A percentile compares a stretch with the other conserved stretches of the same genome.
These are phyloP conservation scores for Aaosphaeria arxii DNA, from an alignment of 2,329 filamentous ascomycete genomes.

Conservation along the genomic window DNA sequence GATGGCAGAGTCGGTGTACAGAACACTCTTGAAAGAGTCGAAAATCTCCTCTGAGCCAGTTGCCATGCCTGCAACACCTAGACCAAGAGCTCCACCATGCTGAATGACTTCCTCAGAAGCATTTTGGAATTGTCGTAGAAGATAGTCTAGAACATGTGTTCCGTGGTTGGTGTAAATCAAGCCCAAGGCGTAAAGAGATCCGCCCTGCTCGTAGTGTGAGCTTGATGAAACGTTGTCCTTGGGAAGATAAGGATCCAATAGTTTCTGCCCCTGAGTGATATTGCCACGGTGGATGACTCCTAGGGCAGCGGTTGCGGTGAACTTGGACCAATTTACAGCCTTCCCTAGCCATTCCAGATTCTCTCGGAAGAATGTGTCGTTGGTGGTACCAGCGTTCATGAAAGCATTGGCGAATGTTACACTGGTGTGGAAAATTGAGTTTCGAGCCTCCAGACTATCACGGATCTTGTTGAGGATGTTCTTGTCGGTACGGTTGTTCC, in stretches of 20 bases:
- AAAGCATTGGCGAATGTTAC: slow-evolving; percentile 98
- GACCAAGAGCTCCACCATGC: slow-evolving; percentile 89
- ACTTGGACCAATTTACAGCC: slow-evolving; percentile 99
- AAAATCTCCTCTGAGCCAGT: slow-evolving; percentile 89
- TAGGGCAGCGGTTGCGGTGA: slow-evolving; percentile 91
- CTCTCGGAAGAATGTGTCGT: slow-evolving; percentile 97
- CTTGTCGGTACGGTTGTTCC: slow-evolving; percentile 90
- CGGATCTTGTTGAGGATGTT: slow-evolving; percentile 94
- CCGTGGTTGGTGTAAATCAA: slow-evolving; percentile 97
- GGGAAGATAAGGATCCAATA: slow-evolving; percentile 92
- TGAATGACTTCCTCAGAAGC: slow-evolving; percentile 91
- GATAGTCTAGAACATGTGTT: slow-evolving; percentile 79
- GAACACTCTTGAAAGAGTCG: slow-evolving; percentile 81
- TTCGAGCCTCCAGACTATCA: slow-evolving; percentile 90
- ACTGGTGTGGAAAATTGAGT: slow-evolving; percentile 97
- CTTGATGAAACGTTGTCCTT: slow-evolving; percentile 69
- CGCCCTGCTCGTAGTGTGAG: slow-evolving; percentile 93
- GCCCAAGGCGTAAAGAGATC: slow-evolving; percentile 91
- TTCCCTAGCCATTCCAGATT: slow-evolving; percentile 98
- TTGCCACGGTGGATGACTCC: slow-evolving; percentile 97
- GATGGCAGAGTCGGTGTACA: slow-evolving; percentile 91
- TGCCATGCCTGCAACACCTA: slow-evolving; percentile 97
- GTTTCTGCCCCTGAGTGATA: slow-evolving; percentile 85
- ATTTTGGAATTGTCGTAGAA: slow-evolving; percentile 70
- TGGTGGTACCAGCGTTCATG: slow-evolving; percentile 98